Evolutionary conservation across 2,329 filamentous ascomycete genomes (phyloP).

Genomic region (Epichloe sibirici): DNA sequence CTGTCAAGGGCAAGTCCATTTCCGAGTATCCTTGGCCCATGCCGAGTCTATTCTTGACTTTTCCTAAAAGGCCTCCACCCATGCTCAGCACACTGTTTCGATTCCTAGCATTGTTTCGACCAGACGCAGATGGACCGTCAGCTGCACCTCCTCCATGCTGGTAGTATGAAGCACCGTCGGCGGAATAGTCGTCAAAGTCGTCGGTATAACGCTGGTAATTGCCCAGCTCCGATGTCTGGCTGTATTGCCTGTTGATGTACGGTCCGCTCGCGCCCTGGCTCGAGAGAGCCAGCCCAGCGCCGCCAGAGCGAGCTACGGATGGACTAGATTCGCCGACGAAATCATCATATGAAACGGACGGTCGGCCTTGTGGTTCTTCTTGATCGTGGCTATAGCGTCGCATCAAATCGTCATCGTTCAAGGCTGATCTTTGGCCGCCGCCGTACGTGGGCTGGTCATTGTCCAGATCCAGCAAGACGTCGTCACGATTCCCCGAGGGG

Average conservation of each 20-base stretch:
- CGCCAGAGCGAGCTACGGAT: constrained; percentile 28
- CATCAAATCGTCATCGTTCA: constrained; percentile 71
- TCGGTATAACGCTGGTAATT: constrained; percentile 89
- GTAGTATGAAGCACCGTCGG: constrained; percentile 72
- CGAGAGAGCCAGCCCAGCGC: constrained; percentile 13
- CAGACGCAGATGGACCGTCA: constrained; percentile 38
- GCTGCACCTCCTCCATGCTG: constrained; percentile 58
- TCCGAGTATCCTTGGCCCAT: constrained; percentile 86
- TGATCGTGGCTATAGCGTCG: constrained; percentile 63
- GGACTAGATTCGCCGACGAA: constrained; percentile 60
- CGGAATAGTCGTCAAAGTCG: constrained; percentile 70
- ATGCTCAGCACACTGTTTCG: constrained; percentile 82
- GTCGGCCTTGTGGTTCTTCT: constrained; percentile 50
- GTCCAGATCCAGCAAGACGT: constrained; percentile 64
- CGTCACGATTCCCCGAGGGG: constrained; percentile 35
- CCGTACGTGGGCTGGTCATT: constrained; percentile 61
- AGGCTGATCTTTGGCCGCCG: constrained; percentile 62
- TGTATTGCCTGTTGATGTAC: constrained; percentile 41
- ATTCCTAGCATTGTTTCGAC: constrained; percentile 48
- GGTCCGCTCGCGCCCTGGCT: constrained; percentile 20
- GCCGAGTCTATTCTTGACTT: constrained; percentile 80
- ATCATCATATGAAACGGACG: constrained; percentile 88
- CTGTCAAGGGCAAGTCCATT: constrained; percentile 93
- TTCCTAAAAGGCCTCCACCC: constrained; percentile 77
- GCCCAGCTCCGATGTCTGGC: constrained; percentile 69